A percentile compares a stretch with the other conserved stretches of the same genome.
Evolutionary conservation across 352 stramenopile genomes (phyloP).

Genomic region (Elongisporangium prolatum): DNA sequence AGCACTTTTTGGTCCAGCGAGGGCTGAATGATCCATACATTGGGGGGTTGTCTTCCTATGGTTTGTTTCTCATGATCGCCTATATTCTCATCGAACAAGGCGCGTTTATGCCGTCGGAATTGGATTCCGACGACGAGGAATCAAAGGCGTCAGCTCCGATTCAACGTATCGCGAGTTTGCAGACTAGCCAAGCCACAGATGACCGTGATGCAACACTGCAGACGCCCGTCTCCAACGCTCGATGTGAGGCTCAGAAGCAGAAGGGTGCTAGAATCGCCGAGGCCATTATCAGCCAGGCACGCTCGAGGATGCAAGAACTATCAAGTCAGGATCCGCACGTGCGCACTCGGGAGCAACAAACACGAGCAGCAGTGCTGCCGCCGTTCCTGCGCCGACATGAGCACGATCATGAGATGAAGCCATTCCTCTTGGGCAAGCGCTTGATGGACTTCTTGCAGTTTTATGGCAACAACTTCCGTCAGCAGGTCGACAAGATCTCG

Average conservation of each 20-base stretch:
- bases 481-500: conserved; percentile 59
- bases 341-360: conserved; percentile 12
- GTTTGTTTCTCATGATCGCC: conserved; percentile 76
- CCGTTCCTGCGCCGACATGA: conserved; percentile 30
- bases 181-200: no score
- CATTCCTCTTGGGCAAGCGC: conserved; percentile 67
- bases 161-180: no score
- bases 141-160: conserved; percentile 10
- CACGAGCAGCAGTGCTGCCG: conserved; percentile 27
- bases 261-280: conserved; percentile 45
- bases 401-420: conserved; percentile 29
- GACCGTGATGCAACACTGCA: not conserved
- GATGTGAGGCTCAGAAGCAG: conserved; percentile 39
- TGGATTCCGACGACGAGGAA: conserved; percentile 16
- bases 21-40: conserved; percentile 87
- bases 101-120: conserved; percentile 20
- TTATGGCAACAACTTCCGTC: conserved; percentile 79
- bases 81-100: conserved; percentile 65
- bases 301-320: conserved; percentile 26
- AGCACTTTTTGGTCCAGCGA: conserved; percentile 86
- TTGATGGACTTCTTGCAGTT: conserved; percentile 84
- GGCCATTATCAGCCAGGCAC: conserved; percentile 49
- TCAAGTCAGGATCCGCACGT: conserved; percentile 10
- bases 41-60: conserved; percentile 88
- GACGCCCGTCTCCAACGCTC: conserved; percentile 13